A percentile compares a stretch with the other conserved stretches of the same genome.
phyloP scores from a whole-genome alignment of 495 filamentous ascomycete genomes.

The Umbilicaria muhlenbergii region DNA sequence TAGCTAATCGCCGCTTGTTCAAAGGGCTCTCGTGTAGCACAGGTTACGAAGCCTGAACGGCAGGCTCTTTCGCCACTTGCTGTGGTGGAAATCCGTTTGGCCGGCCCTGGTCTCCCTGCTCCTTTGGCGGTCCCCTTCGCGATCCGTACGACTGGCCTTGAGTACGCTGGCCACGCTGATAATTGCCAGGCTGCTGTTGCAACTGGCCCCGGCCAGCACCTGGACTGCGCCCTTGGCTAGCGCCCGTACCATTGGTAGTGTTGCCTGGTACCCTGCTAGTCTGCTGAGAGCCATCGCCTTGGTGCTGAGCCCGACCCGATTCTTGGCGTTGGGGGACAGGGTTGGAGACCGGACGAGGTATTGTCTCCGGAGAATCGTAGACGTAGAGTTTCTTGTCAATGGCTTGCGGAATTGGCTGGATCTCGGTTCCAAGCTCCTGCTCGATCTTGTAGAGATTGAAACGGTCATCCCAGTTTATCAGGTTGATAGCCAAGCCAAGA shows the following conservation, averaged over 20 bases:
- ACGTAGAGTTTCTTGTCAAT: constrained; percentile 99
- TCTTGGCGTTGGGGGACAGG: constrained; percentile 18
- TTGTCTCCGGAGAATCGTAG: constrained; percentile 88
- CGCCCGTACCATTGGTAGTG: constrained; percentile 1
- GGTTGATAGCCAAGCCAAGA: constrained; percentile 91
- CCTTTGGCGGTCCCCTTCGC: constrained; percentile 4
- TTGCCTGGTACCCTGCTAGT: constrained; percentile 1
- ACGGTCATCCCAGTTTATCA: constrained; percentile 98
- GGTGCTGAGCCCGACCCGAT: constrained; percentile 10
- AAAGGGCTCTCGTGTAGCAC: no score
- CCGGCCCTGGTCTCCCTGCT: constrained; percentile 6
- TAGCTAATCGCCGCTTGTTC: no score
- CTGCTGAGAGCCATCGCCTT: constrained; percentile 1
- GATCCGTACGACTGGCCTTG: constrained; percentile 5
- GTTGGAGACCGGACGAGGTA: constrained; percentile 61
- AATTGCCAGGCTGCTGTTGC: constrained; percentile 6
- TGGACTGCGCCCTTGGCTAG: not conserved
- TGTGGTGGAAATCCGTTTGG: constrained; percentile 8
- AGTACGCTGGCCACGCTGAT: constrained; percentile 2
- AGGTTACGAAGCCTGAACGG: no score
- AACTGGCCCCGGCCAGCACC: constrained; percentile 3
- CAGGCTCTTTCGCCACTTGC: not conserved
- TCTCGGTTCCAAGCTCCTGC: constrained; percentile 92
- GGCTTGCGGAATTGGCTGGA: constrained; percentile 78
- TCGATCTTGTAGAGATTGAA: constrained; percentile 99